phyloP scores from a whole-genome alignment of 1,284 basidiomycete genomes.

The Fomitopsis betulina region DNA sequence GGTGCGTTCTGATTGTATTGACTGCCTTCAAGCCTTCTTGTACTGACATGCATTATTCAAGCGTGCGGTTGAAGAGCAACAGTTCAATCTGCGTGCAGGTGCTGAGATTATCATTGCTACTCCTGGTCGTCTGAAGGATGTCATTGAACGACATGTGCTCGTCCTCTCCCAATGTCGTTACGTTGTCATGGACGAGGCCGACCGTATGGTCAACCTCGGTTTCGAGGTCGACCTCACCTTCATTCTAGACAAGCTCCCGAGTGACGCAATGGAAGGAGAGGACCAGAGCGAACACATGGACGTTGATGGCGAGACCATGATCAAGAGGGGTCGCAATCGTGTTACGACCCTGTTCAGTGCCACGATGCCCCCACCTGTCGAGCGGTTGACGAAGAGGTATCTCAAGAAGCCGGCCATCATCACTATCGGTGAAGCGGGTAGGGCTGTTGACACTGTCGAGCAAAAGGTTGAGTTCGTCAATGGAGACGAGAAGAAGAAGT shows the following conservation, averaged over 20 bases:
- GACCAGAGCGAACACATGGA: slow-evolving; percentile 63
- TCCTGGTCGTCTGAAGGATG: slow-evolving; percentile 95
- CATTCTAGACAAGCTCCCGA: slow-evolving; percentile 91
- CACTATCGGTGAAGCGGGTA: slow-evolving; percentile 95
- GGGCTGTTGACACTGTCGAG: slow-evolving; percentile 97
- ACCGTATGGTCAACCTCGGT: slow-evolving; percentile 97
- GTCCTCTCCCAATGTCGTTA: slow-evolving; percentile 97
- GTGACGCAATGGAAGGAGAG: slow-evolving; percentile 83
- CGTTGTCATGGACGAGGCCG: slow-evolving; percentile 99
- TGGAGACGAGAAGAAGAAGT: slow-evolving; percentile 95
- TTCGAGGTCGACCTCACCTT: slow-evolving; percentile 94
- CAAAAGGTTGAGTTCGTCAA: slow-evolving; percentile 92
- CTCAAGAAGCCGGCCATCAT: slow-evolving; percentile 90
- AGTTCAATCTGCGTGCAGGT: slow-evolving; percentile 92
- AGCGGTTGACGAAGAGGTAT: slow-evolving; percentile 92
- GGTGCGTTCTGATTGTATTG: slow-evolving; percentile 39
- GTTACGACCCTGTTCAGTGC: slow-evolving; percentile 96
- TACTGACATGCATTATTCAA: slow-evolving; percentile 22
- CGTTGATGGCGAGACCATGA: slow-evolving; percentile 55
- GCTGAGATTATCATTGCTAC: slow-evolving; percentile 99
- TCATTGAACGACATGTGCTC: slow-evolving; percentile 92
- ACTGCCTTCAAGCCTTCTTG: slow-evolving; percentile 4
- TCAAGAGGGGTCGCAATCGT: slow-evolving; percentile 74
- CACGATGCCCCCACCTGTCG: slow-evolving; percentile 97
- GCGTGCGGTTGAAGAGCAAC: slow-evolving; percentile 94